These are phyloP conservation scores for Solanum bukasovii DNA, from an alignment of 257 asterid genomes.

Conservation along the genomic window DNA sequence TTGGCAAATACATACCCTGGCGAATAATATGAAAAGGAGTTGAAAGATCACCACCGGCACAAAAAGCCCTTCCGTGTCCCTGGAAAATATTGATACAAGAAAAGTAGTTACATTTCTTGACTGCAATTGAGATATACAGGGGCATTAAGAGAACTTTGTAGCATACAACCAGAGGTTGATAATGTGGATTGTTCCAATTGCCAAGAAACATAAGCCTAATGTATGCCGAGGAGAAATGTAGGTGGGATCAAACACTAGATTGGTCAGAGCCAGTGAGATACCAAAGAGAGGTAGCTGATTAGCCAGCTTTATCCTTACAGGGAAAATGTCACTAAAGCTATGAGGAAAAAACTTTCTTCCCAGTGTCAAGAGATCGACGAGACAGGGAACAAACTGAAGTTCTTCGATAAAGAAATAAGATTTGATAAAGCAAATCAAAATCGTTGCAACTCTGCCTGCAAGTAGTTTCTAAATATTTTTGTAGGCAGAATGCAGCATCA, in stretches of 20 bases:
- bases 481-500: not conserved
- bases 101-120: not conserved
- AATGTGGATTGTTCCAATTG: not conserved
- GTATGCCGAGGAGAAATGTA: not conserved
- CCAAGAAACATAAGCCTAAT: not conserved
- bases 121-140: too few relatives aligned
- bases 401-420: not conserved
- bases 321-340: not conserved
- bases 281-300: not conserved
- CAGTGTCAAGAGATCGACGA: not conserved
- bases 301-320: not conserved
- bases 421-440: not conserved
- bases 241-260: not conserved
- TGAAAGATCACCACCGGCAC: slow-evolving; percentile 97
- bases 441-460: not conserved
- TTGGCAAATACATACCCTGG: slow-evolving; percentile 21
- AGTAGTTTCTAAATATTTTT: not conserved
- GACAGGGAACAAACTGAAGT: not conserved
- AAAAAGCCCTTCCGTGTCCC: slow-evolving; percentile 89
- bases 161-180: not conserved
- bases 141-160: not conserved
- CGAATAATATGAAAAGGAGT: too few relatives aligned
- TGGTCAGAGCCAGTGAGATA: not conserved
- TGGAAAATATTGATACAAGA: not conserved
- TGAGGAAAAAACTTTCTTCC: not conserved